Conservation (phyloP, 768 basidiomycete species). For the Naematelia encephala region DNA sequence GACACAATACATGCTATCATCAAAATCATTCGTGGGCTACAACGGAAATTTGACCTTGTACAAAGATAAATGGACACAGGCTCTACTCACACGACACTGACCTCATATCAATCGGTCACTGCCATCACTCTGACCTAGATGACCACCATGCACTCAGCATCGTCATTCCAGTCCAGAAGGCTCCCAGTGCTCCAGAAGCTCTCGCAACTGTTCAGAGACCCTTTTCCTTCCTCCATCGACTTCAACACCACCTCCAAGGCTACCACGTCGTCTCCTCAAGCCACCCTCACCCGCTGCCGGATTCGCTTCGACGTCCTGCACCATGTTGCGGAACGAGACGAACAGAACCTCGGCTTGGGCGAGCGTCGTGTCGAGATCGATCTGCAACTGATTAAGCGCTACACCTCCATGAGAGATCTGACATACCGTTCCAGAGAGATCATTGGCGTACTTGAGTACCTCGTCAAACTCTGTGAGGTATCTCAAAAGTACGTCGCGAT, state of each 20-base stretch:
- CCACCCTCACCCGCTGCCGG: conserved; percentile 1
- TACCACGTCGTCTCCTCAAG: conserved; percentile 4
- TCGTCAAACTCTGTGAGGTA: conserved; percentile 76
- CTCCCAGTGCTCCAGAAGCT: background rate
- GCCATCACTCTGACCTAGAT: too few relatives aligned
- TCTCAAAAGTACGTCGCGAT: conserved; percentile 89
- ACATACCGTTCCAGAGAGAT: conserved; percentile 45
- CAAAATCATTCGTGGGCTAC: background rate
- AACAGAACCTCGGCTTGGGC: conserved; percentile 96
- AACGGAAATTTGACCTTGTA: background rate
- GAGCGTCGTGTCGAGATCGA: conserved; percentile 91
- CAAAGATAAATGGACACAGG: background rate
- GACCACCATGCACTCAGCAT: too few relatives aligned
- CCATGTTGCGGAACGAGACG: conserved; percentile 80
- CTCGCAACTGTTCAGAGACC: background rate
- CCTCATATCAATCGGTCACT: background rate
- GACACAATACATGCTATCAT: too few relatives aligned
- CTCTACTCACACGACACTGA: background rate
- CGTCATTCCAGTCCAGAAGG: background rate
- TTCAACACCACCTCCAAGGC: background rate
- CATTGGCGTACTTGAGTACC: conserved; percentile 54
- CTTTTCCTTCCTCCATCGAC: background rate
- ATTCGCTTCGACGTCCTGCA: conserved; percentile 73
- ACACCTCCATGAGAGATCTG: background rate
- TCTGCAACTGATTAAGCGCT: conserved; percentile 46